These are phyloP conservation scores for Pedinophyceae sp. DNA, from an alignment of 139 green algal genomes.

Conservation along the genomic window DNA sequence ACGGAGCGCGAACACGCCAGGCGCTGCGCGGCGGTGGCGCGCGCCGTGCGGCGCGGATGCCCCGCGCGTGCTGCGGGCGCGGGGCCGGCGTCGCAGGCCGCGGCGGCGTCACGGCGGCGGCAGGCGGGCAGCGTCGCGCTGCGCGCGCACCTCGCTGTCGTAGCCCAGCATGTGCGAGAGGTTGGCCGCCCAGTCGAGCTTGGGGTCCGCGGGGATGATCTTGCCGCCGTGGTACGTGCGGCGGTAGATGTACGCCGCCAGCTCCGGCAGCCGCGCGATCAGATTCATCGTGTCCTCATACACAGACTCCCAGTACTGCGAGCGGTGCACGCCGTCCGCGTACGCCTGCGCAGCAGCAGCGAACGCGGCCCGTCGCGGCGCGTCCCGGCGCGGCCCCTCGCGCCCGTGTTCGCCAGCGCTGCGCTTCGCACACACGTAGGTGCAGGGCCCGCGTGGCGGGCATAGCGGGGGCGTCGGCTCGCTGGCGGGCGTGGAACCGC, in stretches of 20 bases:
- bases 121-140: constrained; percentile 13
- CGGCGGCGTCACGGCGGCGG: too few species aligned
- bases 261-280: constrained; percentile 78
- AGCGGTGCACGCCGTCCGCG: constrained; percentile 68
- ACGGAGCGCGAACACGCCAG: too few species aligned
- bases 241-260: constrained; percentile 81
- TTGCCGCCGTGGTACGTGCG: constrained; percentile 4
- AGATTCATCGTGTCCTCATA: constrained; percentile 88
- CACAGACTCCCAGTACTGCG: constrained; percentile 72
- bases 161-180: constrained; percentile 87
- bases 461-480: too few species aligned
- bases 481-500: too few species aligned
- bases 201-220: constrained; percentile 38
- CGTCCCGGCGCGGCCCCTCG: too few species aligned
- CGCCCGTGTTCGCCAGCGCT: too few species aligned
- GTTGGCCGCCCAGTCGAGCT: constrained; percentile 88
- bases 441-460: too few species aligned
- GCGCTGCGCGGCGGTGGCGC: too few species aligned
- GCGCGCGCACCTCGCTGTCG: neutral
- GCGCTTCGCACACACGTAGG: too few species aligned
- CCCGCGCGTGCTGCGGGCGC: too few species aligned
- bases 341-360: constrained; percentile 66
- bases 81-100: too few species aligned
- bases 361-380: neutral
- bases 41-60: too few species aligned